Conservation (phyloP, 257 asterid species). For the Solanum chmielewskii region DNA sequence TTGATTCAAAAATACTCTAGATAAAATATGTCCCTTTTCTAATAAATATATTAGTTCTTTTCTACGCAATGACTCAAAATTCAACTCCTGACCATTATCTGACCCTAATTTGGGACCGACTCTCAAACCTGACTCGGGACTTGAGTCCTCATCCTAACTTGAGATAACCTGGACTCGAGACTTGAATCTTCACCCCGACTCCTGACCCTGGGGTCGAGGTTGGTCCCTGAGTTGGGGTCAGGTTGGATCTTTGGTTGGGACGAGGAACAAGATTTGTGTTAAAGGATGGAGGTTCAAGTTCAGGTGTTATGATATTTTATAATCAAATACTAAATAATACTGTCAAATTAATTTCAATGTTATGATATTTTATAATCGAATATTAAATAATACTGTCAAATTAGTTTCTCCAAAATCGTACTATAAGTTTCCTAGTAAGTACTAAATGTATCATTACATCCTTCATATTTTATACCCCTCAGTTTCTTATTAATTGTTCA, state of each 20-base stretch:
- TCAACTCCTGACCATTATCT: neutral
- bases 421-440: neutral
- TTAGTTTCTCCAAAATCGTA: too few relatives aligned
- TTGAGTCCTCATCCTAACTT: neutral
- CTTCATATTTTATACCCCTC: too few relatives aligned
- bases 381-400: too few relatives aligned
- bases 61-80: neutral
- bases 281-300: neutral
- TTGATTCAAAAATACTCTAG: too few relatives aligned
- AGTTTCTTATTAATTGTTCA: too few relatives aligned
- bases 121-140: neutral
- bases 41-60: neutral
- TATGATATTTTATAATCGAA: neutral
- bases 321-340: neutral
- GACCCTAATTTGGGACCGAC: neutral
- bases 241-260: neutral
- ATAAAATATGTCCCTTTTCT: too few relatives aligned
- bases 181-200: neutral
- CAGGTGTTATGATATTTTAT: neutral
- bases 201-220: neutral
- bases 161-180: neutral
- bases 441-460: too few relatives aligned
- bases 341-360: too few relatives aligned
- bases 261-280: neutral
- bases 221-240: neutral